Percentiles rank a stretch among this genome's conserved stretches.
phyloP scores from a whole-genome alignment of 176 grass and related monocot species.

The Canna indica region DNA sequence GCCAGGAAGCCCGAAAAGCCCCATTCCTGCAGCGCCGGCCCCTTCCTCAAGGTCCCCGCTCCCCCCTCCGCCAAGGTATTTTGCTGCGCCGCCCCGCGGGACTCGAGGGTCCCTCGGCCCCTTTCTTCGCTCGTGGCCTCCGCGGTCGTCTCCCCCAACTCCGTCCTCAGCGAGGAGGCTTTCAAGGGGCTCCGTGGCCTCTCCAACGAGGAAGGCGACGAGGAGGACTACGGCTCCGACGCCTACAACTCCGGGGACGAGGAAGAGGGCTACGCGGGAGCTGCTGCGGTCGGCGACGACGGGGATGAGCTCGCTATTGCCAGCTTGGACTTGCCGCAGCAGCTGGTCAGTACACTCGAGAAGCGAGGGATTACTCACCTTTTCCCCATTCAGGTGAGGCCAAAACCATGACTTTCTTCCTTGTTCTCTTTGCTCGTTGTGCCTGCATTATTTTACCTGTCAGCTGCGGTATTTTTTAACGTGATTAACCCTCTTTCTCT shows the following conservation, averaged over 20 bases:
- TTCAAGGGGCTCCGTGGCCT: constrained; percentile 54
- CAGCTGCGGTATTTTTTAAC: background rate
- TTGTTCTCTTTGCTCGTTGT: background rate
- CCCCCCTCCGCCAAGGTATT: constrained; percentile 13
- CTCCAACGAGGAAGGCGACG: constrained; percentile 29
- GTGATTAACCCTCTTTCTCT: constrained; percentile 15
- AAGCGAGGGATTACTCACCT: constrained; percentile 82
- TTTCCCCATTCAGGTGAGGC: constrained; percentile 81
- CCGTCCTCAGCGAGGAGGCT: constrained; percentile 86
- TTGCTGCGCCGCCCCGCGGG: background rate
- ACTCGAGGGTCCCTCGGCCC: background rate
- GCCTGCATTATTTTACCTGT: background rate
- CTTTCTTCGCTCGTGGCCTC: constrained; percentile 22
- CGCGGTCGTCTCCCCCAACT: constrained; percentile 59
- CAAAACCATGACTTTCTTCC: background rate
- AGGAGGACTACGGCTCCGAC: constrained; percentile 29
- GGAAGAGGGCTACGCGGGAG: constrained; percentile 3
- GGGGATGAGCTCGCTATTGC: constrained; percentile 68
- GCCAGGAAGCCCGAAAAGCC: constrained; percentile 5
- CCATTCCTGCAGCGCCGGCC: background rate
- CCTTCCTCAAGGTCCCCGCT: background rate
- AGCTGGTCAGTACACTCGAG: constrained; percentile 64
- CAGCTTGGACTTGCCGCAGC: constrained; percentile 56
- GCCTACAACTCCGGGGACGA: constrained; percentile 15
- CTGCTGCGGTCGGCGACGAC: background rate